Base-by-base conservation (phyloP, 805 yeast genomes). In the Monosporozyma servazzii region DNA sequence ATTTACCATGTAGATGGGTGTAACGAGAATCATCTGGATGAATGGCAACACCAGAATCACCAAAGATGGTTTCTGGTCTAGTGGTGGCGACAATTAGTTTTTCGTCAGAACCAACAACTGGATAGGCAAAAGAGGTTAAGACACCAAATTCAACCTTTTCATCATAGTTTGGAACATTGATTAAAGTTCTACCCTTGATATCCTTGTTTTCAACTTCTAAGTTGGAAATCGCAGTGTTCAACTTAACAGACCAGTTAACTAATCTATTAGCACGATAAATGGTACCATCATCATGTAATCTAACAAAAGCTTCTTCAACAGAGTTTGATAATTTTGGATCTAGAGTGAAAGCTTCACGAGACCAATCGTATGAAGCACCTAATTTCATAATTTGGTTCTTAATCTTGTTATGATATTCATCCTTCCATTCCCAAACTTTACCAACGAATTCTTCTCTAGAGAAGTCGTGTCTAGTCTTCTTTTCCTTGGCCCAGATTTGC, bases 361-460 rank as follows among this genome's bases (percentile, higher is more conserved):
- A 67, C 98, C 98, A 93, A 68, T 90, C 98, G 64, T 89, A 93
- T 18, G 99, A 93, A 27, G 97, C 96, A 69, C 99, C 99, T 66
- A 93, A 77, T 56, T 81, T 81, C 69, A 81, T 75, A 66, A 91
- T 80, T 74, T 93, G 99, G 58, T 76, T 67, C 74, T 86, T 87
- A 70, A 93, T 93, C 63, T 86, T 84, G 51, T 69, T 70, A 61
- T 93, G 97, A 73, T 93, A 93, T 54, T 85, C 89, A 56, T 89
- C 95, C 69, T 93, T 93, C 99, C 99, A 93, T 60, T 88, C 96
- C 98, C 98, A 93, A 30, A 93, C 96, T 66, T 85, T 84, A 39
- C 77, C 84, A 52, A 87, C 73, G 60, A 93, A 93, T 56, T 80
- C 83, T 67, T 91, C 97, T 73, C 99, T 87, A 55, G 96, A 96